Evolutionary conservation across 495 filamentous ascomycete genomes (phyloP).

Genomic region (Tuber brumale): DNA sequence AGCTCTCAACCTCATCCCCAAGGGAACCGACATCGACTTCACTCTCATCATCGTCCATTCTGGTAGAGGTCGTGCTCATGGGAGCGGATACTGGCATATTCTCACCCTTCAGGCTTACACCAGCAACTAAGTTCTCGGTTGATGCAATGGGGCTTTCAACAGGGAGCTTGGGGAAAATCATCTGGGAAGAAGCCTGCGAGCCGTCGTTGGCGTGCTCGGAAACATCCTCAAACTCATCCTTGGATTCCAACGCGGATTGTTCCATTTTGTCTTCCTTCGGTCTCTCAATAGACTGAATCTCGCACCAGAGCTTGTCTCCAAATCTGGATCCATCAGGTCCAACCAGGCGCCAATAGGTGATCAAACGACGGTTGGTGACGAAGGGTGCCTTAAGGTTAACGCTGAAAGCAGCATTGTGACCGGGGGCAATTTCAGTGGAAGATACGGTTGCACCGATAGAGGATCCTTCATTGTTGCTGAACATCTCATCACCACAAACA

Average conservation of each 20-base stretch:
- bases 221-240: slow-evolving; percentile 31
- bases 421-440: slow-evolving; percentile 59
- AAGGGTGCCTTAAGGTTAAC: slow-evolving; percentile 74
- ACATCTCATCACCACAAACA: slow-evolving; percentile 91
- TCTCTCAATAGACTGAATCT: slow-evolving; percentile 60
- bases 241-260: slow-evolving; percentile 13
- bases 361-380: slow-evolving; percentile 60
- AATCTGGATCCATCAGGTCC: slow-evolving; percentile 73
- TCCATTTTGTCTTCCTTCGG: slow-evolving; percentile 23
- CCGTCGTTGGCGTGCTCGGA: slow-evolving; percentile 27
- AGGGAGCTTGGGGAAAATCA: slow-evolving; percentile 96
- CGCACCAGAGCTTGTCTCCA: slow-evolving; percentile 91
- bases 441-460: slow-evolving; percentile 77
- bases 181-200: slow-evolving; percentile 47
- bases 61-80: slow-evolving; percentile 49
- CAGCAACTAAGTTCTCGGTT: slow-evolving; percentile 49
- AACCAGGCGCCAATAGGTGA: slow-evolving; percentile 96
- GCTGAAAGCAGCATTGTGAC: slow-evolving; percentile 70
- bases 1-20: slow-evolving; percentile 54
- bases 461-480: slow-evolving; percentile 60
- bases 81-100: slow-evolving; percentile 21
- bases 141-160: slow-evolving; percentile 85
- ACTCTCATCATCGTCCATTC: slow-evolving; percentile 51
- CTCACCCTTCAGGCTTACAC: slow-evolving; percentile 41
- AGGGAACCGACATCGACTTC: slow-evolving; percentile 46